Percentiles rank a stretch among this genome's conserved stretches.
Conservation (phyloP, 306 rosid genomes). For the Malus fusca region DNA sequence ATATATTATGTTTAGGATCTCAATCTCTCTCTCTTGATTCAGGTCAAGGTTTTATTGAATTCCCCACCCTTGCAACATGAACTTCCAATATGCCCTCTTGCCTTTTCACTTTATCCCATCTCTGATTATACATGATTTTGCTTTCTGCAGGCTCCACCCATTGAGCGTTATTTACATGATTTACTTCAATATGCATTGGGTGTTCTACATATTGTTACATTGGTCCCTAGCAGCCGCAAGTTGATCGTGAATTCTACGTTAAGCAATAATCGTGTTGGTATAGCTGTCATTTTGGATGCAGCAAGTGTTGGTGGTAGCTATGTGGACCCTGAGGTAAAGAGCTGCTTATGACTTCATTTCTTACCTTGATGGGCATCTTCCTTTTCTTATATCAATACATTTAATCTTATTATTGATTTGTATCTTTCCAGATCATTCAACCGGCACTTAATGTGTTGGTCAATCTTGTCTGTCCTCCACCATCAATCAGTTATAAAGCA, state of each 20-base stretch:
- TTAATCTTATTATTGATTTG: background rate
- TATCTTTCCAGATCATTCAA: constrained; percentile 78
- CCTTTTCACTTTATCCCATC: background rate
- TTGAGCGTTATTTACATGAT: constrained; percentile 89
- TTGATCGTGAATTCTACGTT: constrained; percentile 79
- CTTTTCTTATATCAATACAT: background rate
- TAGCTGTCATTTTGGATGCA: constrained; percentile 94
- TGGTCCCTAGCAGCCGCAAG: constrained; percentile 91
- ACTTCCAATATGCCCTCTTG: background rate
- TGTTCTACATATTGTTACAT: constrained; percentile 82
- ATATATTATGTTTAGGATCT: background rate
- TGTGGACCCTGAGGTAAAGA: constrained; percentile 85
- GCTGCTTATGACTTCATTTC: background rate
- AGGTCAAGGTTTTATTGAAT: background rate
- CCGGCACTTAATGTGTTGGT: constrained; percentile 88
- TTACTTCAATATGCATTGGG: constrained; percentile 96
- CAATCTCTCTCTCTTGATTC: background rate
- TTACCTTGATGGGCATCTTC: constrained; percentile 7
- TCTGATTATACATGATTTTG: constrained; percentile 4
- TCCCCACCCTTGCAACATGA: background rate
- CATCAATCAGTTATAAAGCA: constrained; percentile 91
- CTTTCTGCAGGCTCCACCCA: constrained; percentile 83
- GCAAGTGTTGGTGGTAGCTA: constrained; percentile 76
- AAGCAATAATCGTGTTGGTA: constrained; percentile 84
- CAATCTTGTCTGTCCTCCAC: constrained; percentile 97